Base-by-base conservation (phyloP, 495 filamentous ascomycete species). In the Lasiosphaeria miniovina region DNA sequence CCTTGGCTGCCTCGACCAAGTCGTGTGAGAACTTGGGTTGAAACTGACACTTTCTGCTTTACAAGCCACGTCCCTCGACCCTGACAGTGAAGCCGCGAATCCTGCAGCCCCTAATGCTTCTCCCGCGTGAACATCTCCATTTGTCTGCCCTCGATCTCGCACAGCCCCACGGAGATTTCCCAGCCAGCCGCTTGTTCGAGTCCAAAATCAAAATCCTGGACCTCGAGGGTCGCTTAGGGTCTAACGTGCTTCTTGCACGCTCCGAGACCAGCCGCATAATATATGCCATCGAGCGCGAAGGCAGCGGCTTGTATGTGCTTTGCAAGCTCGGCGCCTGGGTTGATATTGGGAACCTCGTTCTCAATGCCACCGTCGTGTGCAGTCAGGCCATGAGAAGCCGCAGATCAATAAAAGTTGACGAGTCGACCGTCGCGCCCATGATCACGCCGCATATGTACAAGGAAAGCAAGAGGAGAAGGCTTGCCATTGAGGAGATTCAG, bases 261-360 rank as follows among this genome's bases (percentile, higher is more conserved):
- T 76, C 85, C 31, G 79, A 86, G 41, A 74, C 72, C 8, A 82
- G 82, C 66, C 81, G 78, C 31, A 78, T 77, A 7, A 62, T 89
- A 5, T 93, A 87, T 69, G 87, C 85, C 12, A 70, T 96, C 36
- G 92, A 96, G 72, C 74, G 82, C n/a, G 87, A 89, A 34, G 79
- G 80, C 52, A 66, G 71, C 49, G 83, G 84, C 0, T 76, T 91
- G 10, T 95, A 90, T 70, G 83, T 84, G 12, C 64, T 94, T 8
- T 91, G 85, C 64, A 87, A 84, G 62, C 75, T 96, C 52, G 86
- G 80, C 0, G 67, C 75, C 3, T 88, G 85, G 84, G 82, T 92
- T 14, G 81, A 81, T 59, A 62, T 84, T 35, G 71, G 80, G 57
- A 67, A 74, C 62, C 65, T 86, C 61, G 68, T 71, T 58, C 58